Conservation (phyloP, 2,329 filamentous ascomycete genomes). For the Chrysoporthe deuterocubensis region DNA sequence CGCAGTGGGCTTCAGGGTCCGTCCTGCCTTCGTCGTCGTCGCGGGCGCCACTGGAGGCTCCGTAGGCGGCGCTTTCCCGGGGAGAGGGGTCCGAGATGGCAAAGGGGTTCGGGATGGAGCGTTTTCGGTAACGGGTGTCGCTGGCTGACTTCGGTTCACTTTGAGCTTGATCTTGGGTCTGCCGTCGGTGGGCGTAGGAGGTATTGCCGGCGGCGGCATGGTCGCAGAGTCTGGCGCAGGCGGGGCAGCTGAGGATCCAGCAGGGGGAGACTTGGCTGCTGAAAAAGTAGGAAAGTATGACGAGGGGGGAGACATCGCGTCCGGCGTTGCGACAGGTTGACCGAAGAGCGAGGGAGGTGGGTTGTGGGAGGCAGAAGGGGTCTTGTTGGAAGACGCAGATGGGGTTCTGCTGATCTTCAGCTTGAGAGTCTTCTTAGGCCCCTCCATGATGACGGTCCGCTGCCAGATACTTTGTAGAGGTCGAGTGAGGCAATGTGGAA, state of each 20-base stretch:
- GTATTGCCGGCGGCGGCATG: constrained; percentile 27
- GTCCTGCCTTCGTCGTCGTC: constrained; percentile 58
- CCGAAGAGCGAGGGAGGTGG: constrained; percentile 7
- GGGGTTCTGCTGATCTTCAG: constrained; percentile 26
- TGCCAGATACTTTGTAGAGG: neutral
- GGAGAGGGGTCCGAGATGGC: constrained; percentile 34
- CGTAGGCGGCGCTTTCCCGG: constrained; percentile 38
- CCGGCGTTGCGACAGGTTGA: constrained; percentile 23
- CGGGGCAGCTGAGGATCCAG: neutral
- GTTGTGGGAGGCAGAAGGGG: constrained; percentile 7
- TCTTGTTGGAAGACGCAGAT: constrained; percentile 25
- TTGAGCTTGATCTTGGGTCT: constrained; percentile 36
- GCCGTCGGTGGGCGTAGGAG: constrained; percentile 28
- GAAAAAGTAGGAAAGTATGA: constrained; percentile 4
- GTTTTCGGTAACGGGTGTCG: constrained; percentile 34
- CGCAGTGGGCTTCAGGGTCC: constrained; percentile 62
- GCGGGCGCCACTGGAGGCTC: constrained; percentile 30
- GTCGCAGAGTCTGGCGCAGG: constrained; percentile 16
- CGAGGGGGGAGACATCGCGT: constrained; percentile 21
- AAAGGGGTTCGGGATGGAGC: constrained; percentile 25
- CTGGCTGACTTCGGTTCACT: constrained; percentile 32
- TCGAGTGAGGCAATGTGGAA: neutral
- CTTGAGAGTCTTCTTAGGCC: constrained; percentile 27
- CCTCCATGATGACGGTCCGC: constrained; percentile 23
- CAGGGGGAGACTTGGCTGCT: constrained; percentile 11